Evolutionary conservation across 352 stramenopile species (phyloP).

Genomic region (Thalassiosira exigua): DNA sequence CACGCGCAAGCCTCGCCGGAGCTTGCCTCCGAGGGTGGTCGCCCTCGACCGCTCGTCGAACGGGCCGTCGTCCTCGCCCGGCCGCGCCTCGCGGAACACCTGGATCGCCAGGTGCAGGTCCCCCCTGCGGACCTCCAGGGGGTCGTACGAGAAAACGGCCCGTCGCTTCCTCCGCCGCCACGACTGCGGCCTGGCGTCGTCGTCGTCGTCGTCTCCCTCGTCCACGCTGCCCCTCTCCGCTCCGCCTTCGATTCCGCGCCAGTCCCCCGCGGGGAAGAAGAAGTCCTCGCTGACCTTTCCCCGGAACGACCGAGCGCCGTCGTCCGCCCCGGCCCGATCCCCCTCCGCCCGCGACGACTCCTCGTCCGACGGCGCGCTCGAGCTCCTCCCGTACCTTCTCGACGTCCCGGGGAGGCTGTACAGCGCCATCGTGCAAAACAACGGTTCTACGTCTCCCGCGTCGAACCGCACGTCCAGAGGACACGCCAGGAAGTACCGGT

Average conservation of each 20-base stretch:
- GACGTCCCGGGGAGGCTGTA: slow-evolving; percentile 53
- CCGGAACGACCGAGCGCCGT: slow-evolving; percentile 22
- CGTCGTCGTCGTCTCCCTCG: slow-evolving; percentile 20
- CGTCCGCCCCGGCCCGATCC: background rate
- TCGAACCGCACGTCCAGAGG: slow-evolving; percentile 63
- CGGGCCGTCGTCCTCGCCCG: background rate
- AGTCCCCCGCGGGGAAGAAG: slow-evolving; percentile 80
- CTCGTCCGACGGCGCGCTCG: background rate
- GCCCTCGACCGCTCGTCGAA: slow-evolving; percentile 13
- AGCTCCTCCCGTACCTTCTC: background rate
- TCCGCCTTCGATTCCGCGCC: slow-evolving; percentile 58
- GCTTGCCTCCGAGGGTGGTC: slow-evolving; percentile 22
- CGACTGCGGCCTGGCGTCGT: slow-evolving; percentile 41
- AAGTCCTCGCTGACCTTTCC: slow-evolving; percentile 83
- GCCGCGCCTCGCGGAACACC: slow-evolving; percentile 18
- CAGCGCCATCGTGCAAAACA: slow-evolving; percentile 75
- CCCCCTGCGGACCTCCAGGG: slow-evolving; percentile 30
- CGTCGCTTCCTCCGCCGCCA: slow-evolving; percentile 53
- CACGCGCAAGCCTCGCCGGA: slow-evolving; percentile 3
- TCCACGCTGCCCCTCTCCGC: background rate
- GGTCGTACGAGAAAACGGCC: slow-evolving; percentile 78
- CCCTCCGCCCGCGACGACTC: background rate
- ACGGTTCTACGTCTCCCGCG: slow-evolving; percentile 65
- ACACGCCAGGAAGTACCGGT: slow-evolving; percentile 64
- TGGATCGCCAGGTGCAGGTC: slow-evolving; percentile 56